Base-by-base conservation (phyloP, 106 monocot species). In the Platanthera zijinensis region DNA sequence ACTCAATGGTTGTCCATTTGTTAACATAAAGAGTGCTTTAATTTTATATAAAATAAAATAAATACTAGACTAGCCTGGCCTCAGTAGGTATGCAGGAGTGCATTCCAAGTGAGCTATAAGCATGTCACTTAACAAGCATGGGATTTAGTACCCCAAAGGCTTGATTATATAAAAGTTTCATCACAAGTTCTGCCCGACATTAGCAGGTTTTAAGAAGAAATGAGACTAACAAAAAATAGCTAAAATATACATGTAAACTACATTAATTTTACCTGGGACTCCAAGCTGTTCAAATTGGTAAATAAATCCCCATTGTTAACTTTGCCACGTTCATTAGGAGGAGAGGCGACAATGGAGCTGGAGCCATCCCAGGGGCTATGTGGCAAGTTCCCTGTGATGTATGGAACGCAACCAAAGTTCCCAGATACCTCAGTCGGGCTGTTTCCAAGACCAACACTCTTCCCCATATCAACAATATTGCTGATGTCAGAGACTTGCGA, bases 301-400 rank as follows among this genome's bases (percentile, higher is more conserved):
- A 84, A 59, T 19, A 84, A 68, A 46, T 87, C 85, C 0, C 74
- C 84, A 63, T 80, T 81, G 72, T 78, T 74, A 25, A 82, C 81
- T 63, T 75, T 79, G 10, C 69, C 75, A 12, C 88, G 77, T 75
- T 94, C 88, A 2, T 77, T 17, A 13, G 69, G 69, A 62, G 84
- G 51, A 28, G 86, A 83, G 51, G 82, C 81, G n/a, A 81, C 79
- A 22, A 94, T 85, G 0, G 90, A 82, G 57, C 77, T 84, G 45
- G 83, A 64, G 19, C 91, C 94, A 64, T 90, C 90, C 94, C 94
- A 94, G 15, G 94, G 78, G 46, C 79, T 61, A 10, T 82, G 74
- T 0, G 64, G 80, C 51, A 76, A 76, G 64, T 81, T 80, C 49
- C 77, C 80, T 54, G 86, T 84, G 15, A 86, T 75, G 46, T 80